Base-by-base conservation (phyloP, 2,329 filamentous ascomycete genomes). In the Paecilomyces formosus region DNA sequence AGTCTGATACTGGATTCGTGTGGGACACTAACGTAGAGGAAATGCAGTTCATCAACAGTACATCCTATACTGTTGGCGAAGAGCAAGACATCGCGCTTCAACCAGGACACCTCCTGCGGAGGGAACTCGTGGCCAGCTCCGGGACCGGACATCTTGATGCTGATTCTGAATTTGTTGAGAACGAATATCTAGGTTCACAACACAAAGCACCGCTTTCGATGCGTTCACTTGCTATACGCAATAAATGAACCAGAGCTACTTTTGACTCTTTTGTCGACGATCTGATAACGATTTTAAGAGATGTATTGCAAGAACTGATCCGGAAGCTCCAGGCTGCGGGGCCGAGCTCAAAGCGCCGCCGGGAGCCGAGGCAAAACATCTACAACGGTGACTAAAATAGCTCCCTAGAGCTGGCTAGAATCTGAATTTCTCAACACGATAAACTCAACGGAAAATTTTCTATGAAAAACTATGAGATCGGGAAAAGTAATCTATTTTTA, bases 51-150 rank as follows among this genome's bases (percentile, higher is more conserved):
- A 66, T 96, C 87, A n/a, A 83, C 82, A 12, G 85, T 93, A 70
- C 83, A 87, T 58, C 92, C 92, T 72, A 97, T 93, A 77, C 88
- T 93, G 75, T 88, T 88, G 66, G 92, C 92, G 74, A 97, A 97
- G 61, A 97, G 86, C 61, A 97, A 81, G 35, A 87, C 85, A 80
- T 97, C 92, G 64, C 92, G 86, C 83, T 92, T 92, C 67, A 90
- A 76, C 92, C 92, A 97, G 66, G 87, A 84, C 11, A 96, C 90
- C 70, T 88, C 83, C 69, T 85, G 79, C 54, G 83, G 75, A 59
- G 90, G 90, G 73, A 89, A 96, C 75, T 94, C 85, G 76, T 92
- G 92, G 68, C 91, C 90, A 71, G 78, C 81, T 66, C 83, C 84
- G 54, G 83, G 82, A 59, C 72, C 74, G 57, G 74, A 77, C 77